Percentiles rank a stretch among this genome's conserved stretches.
These are phyloP conservation scores for Aspergillus calidoustus DNA, from an alignment of 2,329 filamentous ascomycete species.

Conservation along the genomic window DNA sequence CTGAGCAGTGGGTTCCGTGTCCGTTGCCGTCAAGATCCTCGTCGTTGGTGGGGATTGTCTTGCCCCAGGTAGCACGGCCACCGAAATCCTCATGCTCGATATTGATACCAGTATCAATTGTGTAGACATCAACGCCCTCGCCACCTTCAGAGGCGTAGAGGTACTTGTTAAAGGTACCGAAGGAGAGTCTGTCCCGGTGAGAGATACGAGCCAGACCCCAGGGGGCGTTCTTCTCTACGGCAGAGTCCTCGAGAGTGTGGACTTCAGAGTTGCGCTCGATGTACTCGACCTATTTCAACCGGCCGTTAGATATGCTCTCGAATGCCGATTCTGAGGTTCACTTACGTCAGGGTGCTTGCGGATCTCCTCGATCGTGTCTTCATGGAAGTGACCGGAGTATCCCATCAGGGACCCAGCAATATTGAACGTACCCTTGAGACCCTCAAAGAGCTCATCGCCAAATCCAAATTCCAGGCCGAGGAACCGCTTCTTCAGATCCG, in stretches of 20 bases:
- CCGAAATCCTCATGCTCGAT: slow-evolving; percentile 94
- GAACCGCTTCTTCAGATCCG: slow-evolving; percentile 90
- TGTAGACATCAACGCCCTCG: slow-evolving; percentile 97
- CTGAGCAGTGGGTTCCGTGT: slow-evolving; percentile 98
- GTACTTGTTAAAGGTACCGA: slow-evolving; percentile 98
- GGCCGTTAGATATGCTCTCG: not conserved
- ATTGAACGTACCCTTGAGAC: slow-evolving; percentile 96
- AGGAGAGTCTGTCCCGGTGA: slow-evolving; percentile 83
- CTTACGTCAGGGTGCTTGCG: slow-evolving; percentile 96
- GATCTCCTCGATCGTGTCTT: slow-evolving; percentile 89
- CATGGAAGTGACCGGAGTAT: slow-evolving; percentile 96
- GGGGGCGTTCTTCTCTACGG: slow-evolving; percentile 89
- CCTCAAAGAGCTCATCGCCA: slow-evolving; percentile 71
- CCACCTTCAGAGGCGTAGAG: slow-evolving; percentile 86
- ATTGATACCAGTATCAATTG: slow-evolving; percentile 98
- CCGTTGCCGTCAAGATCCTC: slow-evolving; percentile 93
- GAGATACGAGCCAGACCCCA: slow-evolving; percentile 99
- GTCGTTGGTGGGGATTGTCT: slow-evolving; percentile 87
- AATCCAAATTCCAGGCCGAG: slow-evolving; percentile 63
- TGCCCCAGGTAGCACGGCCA: slow-evolving; percentile 93
- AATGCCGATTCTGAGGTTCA: slow-evolving; percentile 35
- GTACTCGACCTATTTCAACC: slow-evolving; percentile 76
- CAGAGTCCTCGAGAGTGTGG: slow-evolving; percentile 69
- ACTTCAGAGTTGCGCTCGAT: slow-evolving; percentile 95
- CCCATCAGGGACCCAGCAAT: slow-evolving; percentile 82